phyloP scores from a whole-genome alignment of 1,284 basidiomycete species.

The Apiotrichum akiyoshidainum region DNA sequence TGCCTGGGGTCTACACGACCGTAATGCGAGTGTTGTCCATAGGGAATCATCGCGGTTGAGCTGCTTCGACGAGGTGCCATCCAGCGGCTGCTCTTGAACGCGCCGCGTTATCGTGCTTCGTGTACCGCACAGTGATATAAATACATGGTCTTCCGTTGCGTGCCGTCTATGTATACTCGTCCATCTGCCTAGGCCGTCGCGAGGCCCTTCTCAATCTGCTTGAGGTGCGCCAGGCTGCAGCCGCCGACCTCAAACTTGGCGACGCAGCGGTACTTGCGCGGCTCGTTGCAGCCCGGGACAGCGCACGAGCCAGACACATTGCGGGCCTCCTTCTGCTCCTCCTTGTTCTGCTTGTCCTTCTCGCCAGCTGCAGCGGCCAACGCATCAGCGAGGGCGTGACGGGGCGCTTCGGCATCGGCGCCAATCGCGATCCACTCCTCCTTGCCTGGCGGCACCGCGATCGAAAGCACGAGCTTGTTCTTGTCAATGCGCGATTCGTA shows the following conservation, averaged over 20 bases:
- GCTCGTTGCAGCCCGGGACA: constrained; percentile 54
- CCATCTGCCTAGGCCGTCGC: not conserved
- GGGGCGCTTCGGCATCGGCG: not conserved
- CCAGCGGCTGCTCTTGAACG: too few species aligned
- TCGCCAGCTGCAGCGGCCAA: not conserved
- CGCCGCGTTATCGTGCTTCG: too few species aligned
- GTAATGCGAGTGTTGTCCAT: too few species aligned
- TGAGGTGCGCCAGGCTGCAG: constrained; percentile 56
- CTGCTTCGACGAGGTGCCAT: too few species aligned
- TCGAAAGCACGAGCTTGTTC: constrained; percentile 22
- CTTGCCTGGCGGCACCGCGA: constrained; percentile 31
- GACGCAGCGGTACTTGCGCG: constrained; percentile 58
- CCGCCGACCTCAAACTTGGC: constrained; percentile 57
- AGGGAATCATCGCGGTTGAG: too few species aligned
- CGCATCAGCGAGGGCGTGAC: not conserved
- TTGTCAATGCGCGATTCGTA: constrained; percentile 12
- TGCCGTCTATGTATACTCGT: too few species aligned
- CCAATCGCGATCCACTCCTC: constrained; percentile 23
- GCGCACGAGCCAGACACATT: constrained; percentile 40
- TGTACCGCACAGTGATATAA: too few species aligned
- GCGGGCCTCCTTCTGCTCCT: not conserved
- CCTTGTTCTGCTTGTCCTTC: not conserved
- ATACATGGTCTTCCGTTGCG: too few species aligned
- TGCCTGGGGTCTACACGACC: too few species aligned
- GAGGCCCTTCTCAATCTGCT: constrained; percentile 33